Evolutionary conservation across 371 early-diverging fungal species (phyloP), one percentile per base, ranked within the genome.

Genomic region (Mortierella sp.): DNA sequence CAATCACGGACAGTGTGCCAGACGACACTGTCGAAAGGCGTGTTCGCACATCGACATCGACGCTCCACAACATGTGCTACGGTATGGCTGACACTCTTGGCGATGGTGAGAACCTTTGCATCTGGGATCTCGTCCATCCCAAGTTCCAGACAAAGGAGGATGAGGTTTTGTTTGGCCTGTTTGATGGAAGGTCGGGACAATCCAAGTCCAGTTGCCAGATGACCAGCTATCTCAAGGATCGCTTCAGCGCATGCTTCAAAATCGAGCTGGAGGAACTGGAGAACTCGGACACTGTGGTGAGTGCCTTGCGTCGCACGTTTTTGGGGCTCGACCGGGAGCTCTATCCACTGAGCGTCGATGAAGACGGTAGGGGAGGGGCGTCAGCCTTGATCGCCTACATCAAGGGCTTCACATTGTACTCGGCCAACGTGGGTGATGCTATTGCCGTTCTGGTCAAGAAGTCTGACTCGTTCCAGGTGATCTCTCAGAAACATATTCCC

Each of bases 361-460:
- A 90, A 75, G 92, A 91, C 13, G 93, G 93, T 8, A 90, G 89
- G 4, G 93, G 93, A 3, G 95, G 95, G 24, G 95, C 95, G 0
- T 93, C 95, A 14, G 94, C 93, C 0, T 84, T 95, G 26, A 90
- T 98, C 19, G 95, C 95, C 11, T 97, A 96, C 81, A 91, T 98
- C 77, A 90, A 91, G 28, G 96, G 94, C 44, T 94, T 93, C 55
- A 94, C 91, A 28, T 88, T 98, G 50, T 96, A 96, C 76, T 95
- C 97, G 14, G 97, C 97, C 26, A 97, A 97, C 84, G 95, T 95
- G 19, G 98, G 98, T 24, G 97, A 98, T 87, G 93, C 95, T 0
- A 88, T 96, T 50, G 97, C 96, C 0, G 96, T 98, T 7, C 88
- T 97, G 14, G 95, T 95, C 16, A 90, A 96, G 55, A 94, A 95